Evolutionary conservation across 1,139 yeast species (phyloP), one percentile per base, ranked within the genome.

Genomic region (Sporopachydermia cereana): DNA sequence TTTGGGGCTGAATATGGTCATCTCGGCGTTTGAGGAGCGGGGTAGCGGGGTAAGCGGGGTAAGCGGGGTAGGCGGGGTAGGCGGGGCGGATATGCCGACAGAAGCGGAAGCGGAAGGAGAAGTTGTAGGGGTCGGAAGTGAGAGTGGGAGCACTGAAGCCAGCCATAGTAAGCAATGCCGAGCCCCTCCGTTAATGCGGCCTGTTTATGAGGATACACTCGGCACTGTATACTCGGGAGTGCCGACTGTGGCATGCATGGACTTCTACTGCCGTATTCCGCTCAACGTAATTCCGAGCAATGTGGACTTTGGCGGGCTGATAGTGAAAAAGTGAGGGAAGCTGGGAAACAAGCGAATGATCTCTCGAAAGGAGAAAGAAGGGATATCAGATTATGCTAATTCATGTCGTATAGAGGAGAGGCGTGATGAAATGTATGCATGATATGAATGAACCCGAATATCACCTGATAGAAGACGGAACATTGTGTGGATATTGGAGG

Each of bases 211-310:
- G 20, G 39, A 34, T n/a, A n/a, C 5, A 34, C 39, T 34, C 22
- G 39, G 39, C 18, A n/a, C n/a, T 16, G 12, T 5, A 9, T 34
- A 34, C 22, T 7, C 20, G 12, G 39, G 39, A 34, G 39, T 34
- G 18, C 39, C 39, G 18, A 21, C 22, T 7, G 17, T 34, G 39
- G 12, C 18, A n/a, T 34, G 39, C n/a, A 16, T 34, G 39, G 39
- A 34, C 17, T 34, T 34, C 39, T 34, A 34, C 22, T 34, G 39
- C 17, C 39, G 39, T 7, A 34, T 34, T 16, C 39, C 39, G 18
- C 9, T 34, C n/a, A 34, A 34, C n/a, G 39, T 34, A 7, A 34
- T 34, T 7, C 39, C 39, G 22, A 34, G 39, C 22, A 34, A 34
- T 20, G 39, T 34, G 9, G 39, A 34, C 17, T 34, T 34, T 21